phyloP scores from a whole-genome alignment of 108 stramenopile genomes.

The Nitzschia sp. region DNA sequence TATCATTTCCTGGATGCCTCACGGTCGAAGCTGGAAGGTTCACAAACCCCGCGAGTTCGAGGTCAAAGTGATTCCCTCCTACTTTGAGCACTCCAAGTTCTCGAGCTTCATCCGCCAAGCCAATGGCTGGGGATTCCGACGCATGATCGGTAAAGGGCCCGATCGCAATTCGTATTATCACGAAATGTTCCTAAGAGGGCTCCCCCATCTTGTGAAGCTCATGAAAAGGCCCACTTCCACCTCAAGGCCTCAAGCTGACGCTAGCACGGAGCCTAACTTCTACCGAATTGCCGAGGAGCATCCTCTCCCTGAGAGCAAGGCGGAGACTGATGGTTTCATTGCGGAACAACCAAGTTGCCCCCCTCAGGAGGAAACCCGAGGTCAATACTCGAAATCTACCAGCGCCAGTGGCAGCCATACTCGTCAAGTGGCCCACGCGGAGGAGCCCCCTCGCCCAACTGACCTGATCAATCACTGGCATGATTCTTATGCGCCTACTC shows the following conservation, averaged over 20 bases:
- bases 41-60: constrained; percentile 75
- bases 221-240: constrained; percentile 61
- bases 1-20: constrained; percentile 69
- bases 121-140: constrained; percentile 75
- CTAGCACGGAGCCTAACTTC: constrained; percentile 62
- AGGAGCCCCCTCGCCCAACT: not conserved
- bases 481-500: not conserved
- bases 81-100: constrained; percentile 74
- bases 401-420: not conserved
- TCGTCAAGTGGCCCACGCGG: not conserved
- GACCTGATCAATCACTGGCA: no score
- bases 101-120: constrained; percentile 72
- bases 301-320: constrained; percentile 55
- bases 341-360: not conserved
- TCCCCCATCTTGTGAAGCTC: constrained; percentile 44
- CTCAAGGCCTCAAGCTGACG: constrained; percentile 52
- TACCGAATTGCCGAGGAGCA: constrained; percentile 51
- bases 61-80: constrained; percentile 51
- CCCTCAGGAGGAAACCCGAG: not conserved
- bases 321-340: constrained; percentile 37
- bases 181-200: constrained; percentile 52
- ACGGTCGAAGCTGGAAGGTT: constrained; percentile 70
- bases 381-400: not conserved
- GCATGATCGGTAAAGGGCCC: constrained; percentile 57
- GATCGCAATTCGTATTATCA: constrained; percentile 79